Evolutionary conservation across 2,329 filamentous ascomycete genomes (phyloP), one percentile per base, ranked within the genome.

Genomic region (Colletotrichum melonis): DNA sequence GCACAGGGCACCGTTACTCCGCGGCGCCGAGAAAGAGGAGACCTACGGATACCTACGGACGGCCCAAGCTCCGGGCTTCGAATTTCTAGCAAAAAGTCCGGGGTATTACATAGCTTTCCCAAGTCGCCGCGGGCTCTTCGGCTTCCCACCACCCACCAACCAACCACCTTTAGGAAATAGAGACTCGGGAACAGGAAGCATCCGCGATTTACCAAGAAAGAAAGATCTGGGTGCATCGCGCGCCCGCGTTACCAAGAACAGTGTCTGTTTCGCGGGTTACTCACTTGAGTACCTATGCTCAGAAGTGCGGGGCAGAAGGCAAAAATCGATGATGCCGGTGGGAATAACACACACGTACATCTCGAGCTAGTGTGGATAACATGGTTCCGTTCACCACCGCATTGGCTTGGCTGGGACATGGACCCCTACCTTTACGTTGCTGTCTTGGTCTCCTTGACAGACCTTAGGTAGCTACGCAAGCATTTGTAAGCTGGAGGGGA

Each of bases 401-500:
- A 52, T n/a, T 32, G 26, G 24, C 59, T 49, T 49, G 42, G 42
- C 42, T n/a, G 42, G 42, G 38, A 16, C 38, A 42, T 42, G 38
- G 14, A 42, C 38, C 38, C 38, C 38, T 42, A n/a, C 42, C 42
- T n/a, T 19, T 42, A n/a, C 42, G 19, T 49, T 49, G 42, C 9
- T 49, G 42, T 42, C 38, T 42, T 42, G 38, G 38, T 42, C 16
- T 19, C 19, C 16, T 19, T 11, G 16, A 19, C 8, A 49, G 3
- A 49, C 60, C 30, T 14, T 42, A 3, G 38, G 38, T 42, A 42
- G 38, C 38, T 42, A 9, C 28, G 28, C 60, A 46, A 57, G 66
- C 70, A 70, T 73, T 73, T 73, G 67, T 70, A 73, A 73, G 66
- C 70, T 73, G 7, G 24, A 9, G 22, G 49, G n/a, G 5, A 28